Conservation (phyloP, 768 basidiomycete genomes). For the Mycena filopes region DNA sequence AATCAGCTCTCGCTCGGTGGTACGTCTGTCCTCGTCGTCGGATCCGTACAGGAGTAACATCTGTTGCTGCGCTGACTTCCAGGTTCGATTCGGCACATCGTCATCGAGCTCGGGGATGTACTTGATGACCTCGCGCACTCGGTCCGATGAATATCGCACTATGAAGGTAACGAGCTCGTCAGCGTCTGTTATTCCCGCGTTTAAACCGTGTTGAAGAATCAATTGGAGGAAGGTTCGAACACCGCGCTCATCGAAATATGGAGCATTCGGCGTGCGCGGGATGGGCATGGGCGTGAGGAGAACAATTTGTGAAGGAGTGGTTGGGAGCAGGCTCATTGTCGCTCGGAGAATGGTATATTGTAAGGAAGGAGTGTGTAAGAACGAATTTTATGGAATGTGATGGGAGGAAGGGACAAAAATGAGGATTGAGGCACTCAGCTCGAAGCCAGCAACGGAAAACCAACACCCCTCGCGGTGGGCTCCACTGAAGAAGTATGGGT, state of each 20-base stretch:
- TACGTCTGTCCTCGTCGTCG: not conserved
- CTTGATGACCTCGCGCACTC: conserved; percentile 1
- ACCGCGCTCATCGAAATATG: conserved; percentile 4
- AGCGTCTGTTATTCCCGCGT: conserved; percentile 21
- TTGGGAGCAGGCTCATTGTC: no score
- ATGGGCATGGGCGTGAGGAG: conserved; percentile 12
- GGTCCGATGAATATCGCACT: conserved; percentile 14
- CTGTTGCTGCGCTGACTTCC: not conserved
- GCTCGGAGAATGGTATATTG: not conserved
- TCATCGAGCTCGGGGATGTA: conserved; percentile 12
- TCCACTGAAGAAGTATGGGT: conserved; percentile 20
- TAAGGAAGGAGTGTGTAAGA: not conserved
- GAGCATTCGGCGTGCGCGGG: conserved; percentile 9
- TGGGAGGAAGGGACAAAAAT: not conserved
- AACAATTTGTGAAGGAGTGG: not conserved
- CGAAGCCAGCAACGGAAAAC: conserved; percentile 21
- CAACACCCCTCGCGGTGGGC: conserved; percentile 25
- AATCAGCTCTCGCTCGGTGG: conserved; percentile 12
- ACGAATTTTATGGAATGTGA: not conserved
- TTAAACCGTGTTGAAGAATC: conserved; percentile 5
- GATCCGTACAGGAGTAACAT: conserved; percentile 6
- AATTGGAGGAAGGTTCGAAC: not conserved
- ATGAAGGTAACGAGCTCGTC: conserved; percentile 23
- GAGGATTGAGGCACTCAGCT: conserved; percentile 9
- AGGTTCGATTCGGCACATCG: conserved; percentile 13